Evolutionary conservation across 2,329 filamentous ascomycete species (phyloP).

Genomic region (Pseudogymnoascus sp.): DNA sequence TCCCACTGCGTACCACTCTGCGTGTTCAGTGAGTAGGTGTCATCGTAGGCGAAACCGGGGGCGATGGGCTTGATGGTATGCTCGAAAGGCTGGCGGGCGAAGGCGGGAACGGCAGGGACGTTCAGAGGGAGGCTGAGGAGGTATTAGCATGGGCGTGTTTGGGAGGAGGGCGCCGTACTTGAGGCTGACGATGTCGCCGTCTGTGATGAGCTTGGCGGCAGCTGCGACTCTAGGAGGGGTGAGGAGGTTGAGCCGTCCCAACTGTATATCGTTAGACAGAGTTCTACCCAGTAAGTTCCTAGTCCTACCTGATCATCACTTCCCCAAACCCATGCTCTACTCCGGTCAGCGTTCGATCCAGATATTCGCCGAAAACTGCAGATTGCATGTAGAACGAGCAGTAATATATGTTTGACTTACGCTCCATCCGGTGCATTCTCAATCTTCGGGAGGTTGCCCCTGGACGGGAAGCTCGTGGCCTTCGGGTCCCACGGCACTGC

Average conservation of each 20-base stretch:
- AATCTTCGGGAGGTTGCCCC: slow-evolving; percentile 23
- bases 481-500: slow-evolving; percentile 24
- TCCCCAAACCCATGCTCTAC: slow-evolving; percentile 27
- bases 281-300: background rate
- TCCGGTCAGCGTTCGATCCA: background rate
- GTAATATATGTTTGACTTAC: slow-evolving; percentile 1
- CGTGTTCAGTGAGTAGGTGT: slow-evolving; percentile 50
- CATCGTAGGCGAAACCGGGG: slow-evolving; percentile 43
- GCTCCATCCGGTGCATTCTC: slow-evolving; percentile 24
- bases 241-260: slow-evolving; percentile 39
- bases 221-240: slow-evolving; percentile 34
- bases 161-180: slow-evolving; percentile 20
- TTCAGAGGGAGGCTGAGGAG: slow-evolving; percentile 22
- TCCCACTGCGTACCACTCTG: slow-evolving; percentile 53
- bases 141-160: background rate
- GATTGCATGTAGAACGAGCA: background rate
- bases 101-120: slow-evolving; percentile 31
- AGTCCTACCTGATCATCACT: slow-evolving; percentile 22
- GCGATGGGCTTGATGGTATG: slow-evolving; percentile 26
- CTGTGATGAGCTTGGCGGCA: slow-evolving; percentile 34
- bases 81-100: slow-evolving; percentile 26
- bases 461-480: slow-evolving; percentile 23
- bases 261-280: slow-evolving; percentile 16
- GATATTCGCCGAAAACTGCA: background rate
- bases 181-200: slow-evolving; percentile 35